phyloP scores from a whole-genome alignment of 2,329 filamentous ascomycete genomes.

The Polychaeton citri region DNA sequence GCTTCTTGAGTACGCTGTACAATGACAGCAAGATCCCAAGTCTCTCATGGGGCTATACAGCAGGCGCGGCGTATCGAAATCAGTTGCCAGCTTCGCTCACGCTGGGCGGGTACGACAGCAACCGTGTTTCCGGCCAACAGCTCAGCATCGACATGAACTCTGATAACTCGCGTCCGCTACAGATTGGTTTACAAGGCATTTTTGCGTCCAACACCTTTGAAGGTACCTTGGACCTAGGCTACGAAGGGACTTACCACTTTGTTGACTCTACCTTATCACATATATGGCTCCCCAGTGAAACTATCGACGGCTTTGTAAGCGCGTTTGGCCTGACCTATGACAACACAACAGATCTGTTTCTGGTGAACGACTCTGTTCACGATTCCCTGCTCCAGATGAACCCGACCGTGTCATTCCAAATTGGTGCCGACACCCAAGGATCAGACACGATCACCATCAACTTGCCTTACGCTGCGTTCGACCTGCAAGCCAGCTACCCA shows the following conservation, averaged over 20 bases:
- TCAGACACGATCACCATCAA: conserved; percentile 14
- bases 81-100: conserved; percentile 14
- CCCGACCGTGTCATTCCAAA: conserved; percentile 26
- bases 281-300: conserved; percentile 26
- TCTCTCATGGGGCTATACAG: conserved; percentile 27
- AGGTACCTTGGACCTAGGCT: conserved; percentile 14
- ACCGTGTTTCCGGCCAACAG: not conserved
- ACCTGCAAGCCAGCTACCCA: conserved; percentile 15
- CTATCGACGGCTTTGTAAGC: conserved; percentile 21
- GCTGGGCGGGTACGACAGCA: conserved; percentile 26
- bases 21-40: conserved; percentile 21
- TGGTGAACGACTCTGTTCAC: conserved; percentile 24
- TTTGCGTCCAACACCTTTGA: conserved; percentile 7
- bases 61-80: conserved; percentile 21
- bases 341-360: conserved; percentile 20
- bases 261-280: conserved; percentile 26
- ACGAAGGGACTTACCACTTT: conserved; percentile 4
- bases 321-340: conserved; percentile 27
- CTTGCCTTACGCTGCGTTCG: conserved; percentile 27
- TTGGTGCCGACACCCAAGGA: not conserved
- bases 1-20: conserved; percentile 19
- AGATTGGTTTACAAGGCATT: conserved; percentile 14
- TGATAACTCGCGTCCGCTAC: conserved; percentile 11
- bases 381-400: conserved; percentile 18
- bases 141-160: conserved; percentile 6